A percentile compares a stretch with the other conserved stretches of the same genome.
These are phyloP conservation scores for Salvia splendens DNA, from an alignment of 257 asterid genomes.

Conservation along the genomic window DNA sequence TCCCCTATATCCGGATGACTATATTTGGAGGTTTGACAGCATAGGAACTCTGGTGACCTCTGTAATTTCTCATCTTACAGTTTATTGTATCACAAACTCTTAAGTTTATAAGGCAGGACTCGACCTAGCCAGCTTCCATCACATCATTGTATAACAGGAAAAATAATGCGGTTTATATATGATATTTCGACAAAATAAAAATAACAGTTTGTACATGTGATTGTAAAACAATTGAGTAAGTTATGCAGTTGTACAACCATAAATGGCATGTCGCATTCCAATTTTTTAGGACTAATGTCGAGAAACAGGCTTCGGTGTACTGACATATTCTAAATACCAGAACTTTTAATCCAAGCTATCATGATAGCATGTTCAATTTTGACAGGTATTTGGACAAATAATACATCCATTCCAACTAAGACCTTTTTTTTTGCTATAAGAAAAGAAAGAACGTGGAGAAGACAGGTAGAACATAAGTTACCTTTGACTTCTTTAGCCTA, in stretches of 20 bases:
- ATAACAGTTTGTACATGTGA: background rate
- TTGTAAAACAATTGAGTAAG: background rate
- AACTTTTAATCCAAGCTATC: constrained; percentile 3
- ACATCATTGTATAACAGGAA: background rate
- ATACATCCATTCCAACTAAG: constrained; percentile 19
- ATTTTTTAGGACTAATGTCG: background rate
- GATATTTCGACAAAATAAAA: background rate
- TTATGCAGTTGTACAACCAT: constrained; percentile 10
- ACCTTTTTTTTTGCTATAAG: constrained; percentile 1
- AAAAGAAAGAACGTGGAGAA: constrained; percentile 21
- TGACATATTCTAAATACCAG: background rate
- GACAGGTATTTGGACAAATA: constrained; percentile 14
- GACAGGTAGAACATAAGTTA: constrained; percentile 31
- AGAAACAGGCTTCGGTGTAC: constrained; percentile 4
- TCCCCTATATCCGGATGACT: background rate
- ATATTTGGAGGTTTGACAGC: no score
- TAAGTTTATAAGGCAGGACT: background rate
- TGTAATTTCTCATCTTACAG: background rate
- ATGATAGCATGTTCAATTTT: constrained; percentile 1
- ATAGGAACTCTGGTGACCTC: background rate
- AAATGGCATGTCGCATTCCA: background rate
- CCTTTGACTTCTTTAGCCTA: constrained; percentile 95
- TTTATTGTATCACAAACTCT: background rate
- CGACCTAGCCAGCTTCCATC: background rate
- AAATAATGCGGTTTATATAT: background rate